Conservation (phyloP, 148 eudicot genomes). For the Vaccinium macrocarpon region DNA sequence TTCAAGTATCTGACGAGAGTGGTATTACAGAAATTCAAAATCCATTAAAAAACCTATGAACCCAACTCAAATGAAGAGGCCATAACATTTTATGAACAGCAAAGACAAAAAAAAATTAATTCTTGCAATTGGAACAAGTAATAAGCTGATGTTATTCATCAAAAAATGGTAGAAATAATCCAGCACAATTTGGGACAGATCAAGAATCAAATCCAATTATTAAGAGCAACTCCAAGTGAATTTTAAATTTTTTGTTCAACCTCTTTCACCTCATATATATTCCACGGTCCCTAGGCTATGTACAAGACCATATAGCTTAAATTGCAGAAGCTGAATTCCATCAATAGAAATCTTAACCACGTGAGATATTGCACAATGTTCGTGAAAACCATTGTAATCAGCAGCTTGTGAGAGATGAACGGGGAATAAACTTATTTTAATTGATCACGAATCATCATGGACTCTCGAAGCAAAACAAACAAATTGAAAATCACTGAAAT, state of each 20-base stretch:
- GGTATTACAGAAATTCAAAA: background rate
- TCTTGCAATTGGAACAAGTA: background rate
- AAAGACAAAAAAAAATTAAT: background rate
- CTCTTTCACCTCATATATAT: background rate
- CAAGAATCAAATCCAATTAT: background rate
- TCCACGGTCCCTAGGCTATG: background rate
- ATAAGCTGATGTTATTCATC: background rate
- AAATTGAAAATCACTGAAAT: background rate
- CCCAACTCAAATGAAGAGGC: background rate
- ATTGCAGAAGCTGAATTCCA: conserved; percentile 8
- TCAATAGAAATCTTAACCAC: background rate
- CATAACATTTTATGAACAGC: too few species aligned
- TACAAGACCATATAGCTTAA: background rate
- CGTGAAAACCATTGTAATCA: background rate
- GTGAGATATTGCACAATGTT: background rate
- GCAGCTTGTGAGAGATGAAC: background rate
- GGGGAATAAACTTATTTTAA: background rate
- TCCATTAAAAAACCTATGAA: background rate
- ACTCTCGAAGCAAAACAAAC: background rate
- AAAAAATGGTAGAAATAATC: background rate
- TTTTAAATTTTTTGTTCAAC: background rate
- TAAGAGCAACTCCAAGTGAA: background rate
- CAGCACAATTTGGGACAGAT: too few species aligned
- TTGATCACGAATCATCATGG: background rate
- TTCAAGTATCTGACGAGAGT: background rate